A percentile compares a stretch with the other conserved stretches of the same genome.
Conservation (phyloP, 73 alveolate species). For the Halteria grandinella region DNA sequence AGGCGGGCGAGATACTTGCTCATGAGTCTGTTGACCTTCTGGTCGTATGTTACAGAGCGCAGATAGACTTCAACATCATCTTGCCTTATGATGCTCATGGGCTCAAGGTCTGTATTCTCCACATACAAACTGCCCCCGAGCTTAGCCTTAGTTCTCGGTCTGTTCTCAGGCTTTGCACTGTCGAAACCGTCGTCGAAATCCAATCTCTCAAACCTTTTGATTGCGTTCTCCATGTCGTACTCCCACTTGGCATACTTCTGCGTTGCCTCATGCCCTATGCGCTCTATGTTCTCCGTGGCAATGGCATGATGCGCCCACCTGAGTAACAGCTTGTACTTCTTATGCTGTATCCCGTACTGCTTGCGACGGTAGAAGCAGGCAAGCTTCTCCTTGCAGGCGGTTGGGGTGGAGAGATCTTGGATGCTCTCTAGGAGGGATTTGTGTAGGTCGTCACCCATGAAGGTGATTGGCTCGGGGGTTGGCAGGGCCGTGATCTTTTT, state of each 20-base stretch:
- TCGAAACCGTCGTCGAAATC: slow-evolving; percentile 65
- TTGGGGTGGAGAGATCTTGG: slow-evolving; percentile 48
- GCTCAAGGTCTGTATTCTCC: slow-evolving; percentile 50
- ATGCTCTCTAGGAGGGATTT: slow-evolving; percentile 40
- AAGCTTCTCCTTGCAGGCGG: slow-evolving; percentile 9
- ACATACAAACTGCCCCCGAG: slow-evolving; percentile 72
- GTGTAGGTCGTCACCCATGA: slow-evolving; percentile 62
- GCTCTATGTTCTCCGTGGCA: slow-evolving; percentile 52
- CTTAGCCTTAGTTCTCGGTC: slow-evolving; percentile 70
- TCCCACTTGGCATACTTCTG: slow-evolving; percentile 46
- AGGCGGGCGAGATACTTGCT: slow-evolving; percentile 37
- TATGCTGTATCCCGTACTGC: slow-evolving; percentile 59
- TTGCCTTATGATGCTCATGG: slow-evolving; percentile 49
- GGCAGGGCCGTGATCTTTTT: slow-evolving; percentile 47
- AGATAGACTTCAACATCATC: slow-evolving; percentile 71
- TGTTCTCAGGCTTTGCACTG: slow-evolving; percentile 12
- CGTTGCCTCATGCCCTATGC: slow-evolving; percentile 57
- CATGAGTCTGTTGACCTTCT: slow-evolving; percentile 24
- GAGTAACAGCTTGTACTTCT: slow-evolving; percentile 62
- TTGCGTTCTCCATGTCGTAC: slow-evolving; percentile 56
- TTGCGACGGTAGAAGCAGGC: slow-evolving; percentile 58
- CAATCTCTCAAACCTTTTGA: slow-evolving; percentile 56
- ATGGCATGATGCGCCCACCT: slow-evolving; percentile 67
- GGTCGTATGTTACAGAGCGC: slow-evolving; percentile 40
- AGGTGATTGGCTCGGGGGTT: slow-evolving; percentile 55